Evolutionary conservation across 805 yeast species (phyloP).

Genomic region (Millerozyma acaciae): DNA sequence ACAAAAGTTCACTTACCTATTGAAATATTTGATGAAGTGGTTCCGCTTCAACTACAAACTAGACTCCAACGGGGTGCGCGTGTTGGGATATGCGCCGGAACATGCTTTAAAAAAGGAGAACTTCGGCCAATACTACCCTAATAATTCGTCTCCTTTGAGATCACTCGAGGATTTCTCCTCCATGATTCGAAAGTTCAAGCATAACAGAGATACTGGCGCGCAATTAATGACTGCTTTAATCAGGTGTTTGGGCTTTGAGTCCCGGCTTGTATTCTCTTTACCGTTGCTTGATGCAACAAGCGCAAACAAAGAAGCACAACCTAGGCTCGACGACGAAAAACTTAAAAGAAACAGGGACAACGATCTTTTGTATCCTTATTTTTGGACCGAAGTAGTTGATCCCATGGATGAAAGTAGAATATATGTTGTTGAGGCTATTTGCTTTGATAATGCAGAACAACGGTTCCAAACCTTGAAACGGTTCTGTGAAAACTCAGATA

Average conservation of each 20-base stretch:
- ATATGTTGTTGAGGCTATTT: slow-evolving; percentile 22
- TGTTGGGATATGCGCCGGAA: slow-evolving; percentile 23
- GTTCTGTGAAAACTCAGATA: not conserved
- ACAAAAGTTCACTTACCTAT: slow-evolving; percentile 21
- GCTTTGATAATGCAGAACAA: slow-evolving; percentile 27
- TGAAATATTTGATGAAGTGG: slow-evolving; percentile 33
- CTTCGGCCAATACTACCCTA: slow-evolving; percentile 17
- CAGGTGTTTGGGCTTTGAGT: slow-evolving; percentile 25
- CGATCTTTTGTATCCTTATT: slow-evolving; percentile 33
- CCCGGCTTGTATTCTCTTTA: slow-evolving; percentile 28
- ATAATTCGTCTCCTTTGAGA: slow-evolving; percentile 12
- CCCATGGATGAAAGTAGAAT: slow-evolving; percentile 23
- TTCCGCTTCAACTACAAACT: slow-evolving; percentile 27
- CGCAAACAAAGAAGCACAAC: slow-evolving; percentile 15
- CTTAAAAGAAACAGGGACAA: slow-evolving; percentile 22
- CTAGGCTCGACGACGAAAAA: slow-evolving; percentile 17
- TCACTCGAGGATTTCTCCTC: slow-evolving; percentile 8
- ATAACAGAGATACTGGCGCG: slow-evolving; percentile 32
- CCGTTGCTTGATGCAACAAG: slow-evolving; percentile 19
- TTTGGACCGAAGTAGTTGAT: slow-evolving; percentile 33
- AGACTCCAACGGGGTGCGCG: slow-evolving; percentile 26
- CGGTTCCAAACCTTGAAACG: slow-evolving; percentile 20
- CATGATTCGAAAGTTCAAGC: slow-evolving; percentile 19
- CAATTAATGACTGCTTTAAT: slow-evolving; percentile 28
- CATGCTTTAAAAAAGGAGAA: slow-evolving; percentile 1